Conservation (phyloP, 257 asterid species). For the Apocynum venetum region DNA sequence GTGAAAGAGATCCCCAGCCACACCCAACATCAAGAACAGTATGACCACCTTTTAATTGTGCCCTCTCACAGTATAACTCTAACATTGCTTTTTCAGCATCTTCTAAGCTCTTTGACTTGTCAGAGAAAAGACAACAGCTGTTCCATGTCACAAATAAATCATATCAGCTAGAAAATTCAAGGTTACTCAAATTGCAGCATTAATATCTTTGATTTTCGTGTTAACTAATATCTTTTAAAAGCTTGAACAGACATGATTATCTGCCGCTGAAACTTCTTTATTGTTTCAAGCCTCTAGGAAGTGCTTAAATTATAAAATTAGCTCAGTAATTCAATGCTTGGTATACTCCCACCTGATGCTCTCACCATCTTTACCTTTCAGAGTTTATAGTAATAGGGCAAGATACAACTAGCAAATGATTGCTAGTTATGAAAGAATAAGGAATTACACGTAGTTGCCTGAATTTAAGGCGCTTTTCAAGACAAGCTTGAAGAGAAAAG, state of each 20-base stretch:
- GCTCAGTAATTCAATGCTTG: neutral
- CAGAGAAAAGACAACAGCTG: conserved; percentile 73
- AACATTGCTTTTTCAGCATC: conserved; percentile 92
- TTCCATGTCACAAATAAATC: conserved; percentile 17
- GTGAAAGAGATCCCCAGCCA: conserved; percentile 91
- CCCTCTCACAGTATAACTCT: conserved; percentile 78
- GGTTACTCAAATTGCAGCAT: neutral
- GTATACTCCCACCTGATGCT: neutral
- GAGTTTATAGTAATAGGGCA: neutral
- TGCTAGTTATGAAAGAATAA: neutral
- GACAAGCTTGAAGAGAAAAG: neutral
- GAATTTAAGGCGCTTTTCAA: neutral
- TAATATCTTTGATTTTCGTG: neutral
- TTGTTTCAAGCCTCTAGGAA: neutral
- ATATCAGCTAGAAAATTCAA: conserved; percentile 1
- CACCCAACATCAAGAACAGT: conserved; percentile 95
- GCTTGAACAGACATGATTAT: neutral
- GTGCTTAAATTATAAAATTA: neutral
- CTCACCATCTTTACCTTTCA: neutral
- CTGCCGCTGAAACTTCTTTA: neutral
- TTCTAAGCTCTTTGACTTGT: conserved; percentile 65
- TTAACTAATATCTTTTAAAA: neutral
- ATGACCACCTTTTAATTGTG: conserved; percentile 73
- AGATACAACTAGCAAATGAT: neutral
- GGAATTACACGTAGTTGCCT: neutral